Evolutionary conservation across 1,284 basidiomycete species (phyloP), one percentile per base, ranked within the genome.

Genomic region (Salmacisia buchloeana): DNA sequence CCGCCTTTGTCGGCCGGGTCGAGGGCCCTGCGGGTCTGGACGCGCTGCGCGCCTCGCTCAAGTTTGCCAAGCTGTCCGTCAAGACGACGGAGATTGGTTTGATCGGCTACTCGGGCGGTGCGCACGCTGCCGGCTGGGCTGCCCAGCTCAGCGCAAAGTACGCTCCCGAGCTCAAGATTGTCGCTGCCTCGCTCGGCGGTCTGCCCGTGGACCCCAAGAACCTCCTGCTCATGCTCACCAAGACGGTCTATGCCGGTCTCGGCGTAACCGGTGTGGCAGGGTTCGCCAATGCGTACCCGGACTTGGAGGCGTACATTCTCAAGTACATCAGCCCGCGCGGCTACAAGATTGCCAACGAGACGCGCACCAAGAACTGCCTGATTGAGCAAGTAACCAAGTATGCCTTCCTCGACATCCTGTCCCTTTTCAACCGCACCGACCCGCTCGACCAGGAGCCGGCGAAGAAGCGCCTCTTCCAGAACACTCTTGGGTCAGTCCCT

Each of bases 41-140:
- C 36, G 34, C 36, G 0, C 13, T 60, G 2, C 57, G 62, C 21
- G 64, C 49, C 27, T 35, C 63, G 18, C 43, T 61, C 39, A 60
- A 34, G 25, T 31, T 33, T 25, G 31, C 21, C 6, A 43, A 27
- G 23, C 18, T 33, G n/a, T 10, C 52, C n/a, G 3, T 58, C 33
- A n/a, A 23, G 9, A 33, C 36, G 15, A 45, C 43, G n/a, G 13
- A 52, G n/a, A 41, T 66, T 34, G 65, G 29, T n/a, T 12, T 65
- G 10, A 33, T 29, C 25, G 66, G 66, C 31, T 68, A 68, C 58
- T 59, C 49, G 13, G 66, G 66, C n/a, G 66, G 66, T 36, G 66
- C 63, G 13, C 45, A 58, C 35, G 60, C 63, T 3, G 45, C 64
- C 23, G 66, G 29, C 15, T 67, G 60, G 54, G 66, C 64, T 2